A percentile compares a stretch with the other conserved stretches of the same genome.
phyloP scores from a whole-genome alignment of 1,284 basidiomycete species.

The Irpex sp. region DNA sequence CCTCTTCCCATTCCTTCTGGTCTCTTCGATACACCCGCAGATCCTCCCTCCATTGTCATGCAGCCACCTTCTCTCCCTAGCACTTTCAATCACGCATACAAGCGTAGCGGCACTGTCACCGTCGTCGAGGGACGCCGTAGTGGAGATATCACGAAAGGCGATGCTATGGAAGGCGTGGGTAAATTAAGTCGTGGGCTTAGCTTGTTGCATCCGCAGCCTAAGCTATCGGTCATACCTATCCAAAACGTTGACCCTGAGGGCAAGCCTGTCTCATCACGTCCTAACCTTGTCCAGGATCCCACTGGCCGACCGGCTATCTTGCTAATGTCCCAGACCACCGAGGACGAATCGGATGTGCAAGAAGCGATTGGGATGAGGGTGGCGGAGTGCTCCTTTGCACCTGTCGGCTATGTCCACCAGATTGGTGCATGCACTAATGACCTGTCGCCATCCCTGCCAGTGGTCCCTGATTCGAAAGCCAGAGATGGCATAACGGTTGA shows the following conservation, averaged over 20 bases:
- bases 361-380: conserved; percentile 33
- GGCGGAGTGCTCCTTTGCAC: conserved; percentile 30
- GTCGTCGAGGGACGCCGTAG: conserved; percentile 66
- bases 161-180: conserved; percentile 59
- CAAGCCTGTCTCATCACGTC: conserved; percentile 33
- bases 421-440: conserved; percentile 22
- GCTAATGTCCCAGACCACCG: conserved; percentile 48
- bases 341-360: conserved; percentile 45
- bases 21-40: conserved; percentile 50
- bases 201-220: conserved; percentile 57
- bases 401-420: no score
- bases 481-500: no score
- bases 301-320: conserved; percentile 33
- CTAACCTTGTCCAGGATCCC: conserved; percentile 29
- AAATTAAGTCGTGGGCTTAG: conserved; percentile 56
- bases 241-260: conserved; percentile 40
- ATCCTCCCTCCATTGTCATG: conserved; percentile 38
- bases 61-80: conserved; percentile 40
- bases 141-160: conserved; percentile 62
- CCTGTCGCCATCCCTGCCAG: neutral
- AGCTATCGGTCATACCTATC: conserved; percentile 60
- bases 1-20: conserved; percentile 63
- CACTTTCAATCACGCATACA: conserved; percentile 50
- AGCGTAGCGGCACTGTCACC: conserved; percentile 58
- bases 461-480: no score